Percentiles rank a stretch among this genome's conserved stretches.
These are phyloP conservation scores for Rhizopogon rudus DNA, from an alignment of 768 basidiomycete genomes.

Conservation along the genomic window DNA sequence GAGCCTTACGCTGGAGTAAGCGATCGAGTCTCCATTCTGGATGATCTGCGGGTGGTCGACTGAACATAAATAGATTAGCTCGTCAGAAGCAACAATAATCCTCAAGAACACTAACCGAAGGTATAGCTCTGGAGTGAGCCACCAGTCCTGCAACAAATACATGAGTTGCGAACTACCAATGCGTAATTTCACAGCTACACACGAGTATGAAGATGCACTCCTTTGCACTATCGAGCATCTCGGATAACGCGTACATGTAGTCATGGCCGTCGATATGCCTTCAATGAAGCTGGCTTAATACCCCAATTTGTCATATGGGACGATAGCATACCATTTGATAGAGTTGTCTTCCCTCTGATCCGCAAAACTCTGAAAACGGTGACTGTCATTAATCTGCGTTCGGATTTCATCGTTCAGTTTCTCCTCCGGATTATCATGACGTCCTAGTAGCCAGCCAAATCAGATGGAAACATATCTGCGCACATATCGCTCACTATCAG, in stretches of 20 bases:
- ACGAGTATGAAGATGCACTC: conserved; percentile 89
- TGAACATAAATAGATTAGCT: conserved; percentile 8
- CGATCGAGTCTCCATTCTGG: conserved; percentile 89
- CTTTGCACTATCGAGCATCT: conserved; percentile 76
- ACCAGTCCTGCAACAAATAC: conserved; percentile 60
- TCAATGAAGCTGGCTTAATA: background rate
- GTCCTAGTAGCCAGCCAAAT: conserved; percentile 30
- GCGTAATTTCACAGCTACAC: conserved; percentile 8
- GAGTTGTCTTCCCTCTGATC: conserved; percentile 59
- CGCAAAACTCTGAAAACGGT: conserved; percentile 88
- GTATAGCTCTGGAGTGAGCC: conserved; percentile 93
- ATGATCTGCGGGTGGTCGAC: conserved; percentile 78
- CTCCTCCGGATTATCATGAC: conserved; percentile 77
- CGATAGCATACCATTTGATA: conserved; percentile 68
- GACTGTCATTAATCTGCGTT: conserved; percentile 66
- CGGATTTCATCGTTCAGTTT: conserved; percentile 66
- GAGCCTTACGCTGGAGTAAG: conserved; percentile 81
- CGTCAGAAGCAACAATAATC: background rate
- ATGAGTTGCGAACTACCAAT: conserved; percentile 2
- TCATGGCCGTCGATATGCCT: conserved; percentile 95
- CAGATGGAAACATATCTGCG: background rate
- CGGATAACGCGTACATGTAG: conserved; percentile 93
- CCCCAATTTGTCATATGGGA: background rate
- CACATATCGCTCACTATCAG: conserved; percentile 24
- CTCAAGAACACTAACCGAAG: conserved; percentile 44